Evolutionary conservation across 2,329 filamentous ascomycete genomes (phyloP).

Genomic region (Tolypocladium capitatum): DNA sequence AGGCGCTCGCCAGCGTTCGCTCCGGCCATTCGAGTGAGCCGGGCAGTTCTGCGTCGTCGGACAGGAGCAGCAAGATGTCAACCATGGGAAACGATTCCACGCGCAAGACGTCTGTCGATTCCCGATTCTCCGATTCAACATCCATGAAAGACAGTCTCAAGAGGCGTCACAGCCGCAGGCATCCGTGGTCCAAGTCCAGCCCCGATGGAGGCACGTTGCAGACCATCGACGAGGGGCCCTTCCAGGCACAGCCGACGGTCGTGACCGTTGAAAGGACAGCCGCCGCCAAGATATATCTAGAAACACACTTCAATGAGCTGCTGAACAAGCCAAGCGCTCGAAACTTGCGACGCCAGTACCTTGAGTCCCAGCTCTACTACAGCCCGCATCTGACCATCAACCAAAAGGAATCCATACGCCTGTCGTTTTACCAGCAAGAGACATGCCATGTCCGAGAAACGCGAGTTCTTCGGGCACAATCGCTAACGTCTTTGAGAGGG

Average conservation of each 20-base stretch:
- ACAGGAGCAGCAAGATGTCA: slow-evolving; percentile 12
- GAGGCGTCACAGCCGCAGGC: slow-evolving; percentile 15
- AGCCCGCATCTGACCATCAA: slow-evolving; percentile 36
- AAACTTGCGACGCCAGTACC: slow-evolving; percentile 16
- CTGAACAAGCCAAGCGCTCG: slow-evolving; percentile 31
- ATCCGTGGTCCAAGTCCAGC: slow-evolving; percentile 22
- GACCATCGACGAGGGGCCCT: slow-evolving; percentile 20
- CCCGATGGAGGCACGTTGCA: slow-evolving; percentile 19
- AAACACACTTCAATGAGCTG: slow-evolving; percentile 69
- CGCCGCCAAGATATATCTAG: slow-evolving; percentile 74
- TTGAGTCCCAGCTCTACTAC: slow-evolving; percentile 40
- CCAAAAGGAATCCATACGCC: slow-evolving; percentile 40
- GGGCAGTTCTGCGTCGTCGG: slow-evolving; percentile 14
- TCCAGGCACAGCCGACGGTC: slow-evolving; percentile 19
- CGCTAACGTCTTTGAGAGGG: slow-evolving; percentile 2
- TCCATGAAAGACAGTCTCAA: slow-evolving; percentile 9
- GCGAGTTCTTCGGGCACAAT: slow-evolving; percentile 44
- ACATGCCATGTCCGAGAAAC: slow-evolving; percentile 61
- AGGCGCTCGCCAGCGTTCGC: slow-evolving; percentile 8
- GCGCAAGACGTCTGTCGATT: slow-evolving; percentile 21
- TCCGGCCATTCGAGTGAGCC: slow-evolving; percentile 9
- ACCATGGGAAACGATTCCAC: slow-evolving; percentile 13
- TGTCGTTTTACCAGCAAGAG: slow-evolving; percentile 53
- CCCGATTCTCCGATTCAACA: slow-evolving; percentile 10
- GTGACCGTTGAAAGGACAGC: slow-evolving; percentile 64